Base-by-base conservation (phyloP, 257 asterid species). In the Lavandula angustifolia region DNA sequence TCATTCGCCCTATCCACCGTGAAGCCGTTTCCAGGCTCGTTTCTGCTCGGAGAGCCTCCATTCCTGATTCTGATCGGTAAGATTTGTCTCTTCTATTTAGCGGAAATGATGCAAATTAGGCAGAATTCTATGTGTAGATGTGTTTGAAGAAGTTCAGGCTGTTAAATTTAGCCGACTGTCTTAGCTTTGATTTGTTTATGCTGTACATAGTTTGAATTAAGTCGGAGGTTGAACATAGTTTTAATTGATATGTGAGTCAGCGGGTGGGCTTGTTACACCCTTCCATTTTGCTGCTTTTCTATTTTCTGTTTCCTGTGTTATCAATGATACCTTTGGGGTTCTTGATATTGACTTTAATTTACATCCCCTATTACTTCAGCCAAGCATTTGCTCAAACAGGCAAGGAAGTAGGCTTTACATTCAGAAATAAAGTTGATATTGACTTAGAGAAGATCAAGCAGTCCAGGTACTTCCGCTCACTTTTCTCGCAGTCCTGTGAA, bases 311-410 rank as follows among this genome's bases (percentile, higher is more conserved):
- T 29, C 5, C 9, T 48, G 6, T 54, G 32, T 61, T 52, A 16
- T 44, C 35, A 35, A 34, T 14, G 13, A 33, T 41, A 68, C 32
- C 3, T 7, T 22, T 37, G 34, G 54, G 16, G 22, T 54, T 64
- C 14, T 38, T 49, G 66, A 43, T 51, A 35, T 57, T 18, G 58
- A 59, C 35, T 69, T 63, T 73, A 54, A 46, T 72, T 66, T 62
- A 70, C 42, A 33, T 49, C 37, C 60, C 63, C 32, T 60, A 42
- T 53, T 49, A 62, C 76, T 62, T 64, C 78, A 90, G 97, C 73
- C 96, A 78, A 78, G 96, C 96, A 62, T 90, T 94, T 75, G 89
- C 84, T 10, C 97, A 81, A 78, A 97, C 99, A 62, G 97, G 97
- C 64, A 82, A 70, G 76, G 86, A 75, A 60, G 87, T 81, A 27